Percentiles rank a stretch among this genome's conserved stretches.
Conservation (phyloP, 2,329 filamentous ascomycete genomes). For the Ceratocystis lukuohia region DNA sequence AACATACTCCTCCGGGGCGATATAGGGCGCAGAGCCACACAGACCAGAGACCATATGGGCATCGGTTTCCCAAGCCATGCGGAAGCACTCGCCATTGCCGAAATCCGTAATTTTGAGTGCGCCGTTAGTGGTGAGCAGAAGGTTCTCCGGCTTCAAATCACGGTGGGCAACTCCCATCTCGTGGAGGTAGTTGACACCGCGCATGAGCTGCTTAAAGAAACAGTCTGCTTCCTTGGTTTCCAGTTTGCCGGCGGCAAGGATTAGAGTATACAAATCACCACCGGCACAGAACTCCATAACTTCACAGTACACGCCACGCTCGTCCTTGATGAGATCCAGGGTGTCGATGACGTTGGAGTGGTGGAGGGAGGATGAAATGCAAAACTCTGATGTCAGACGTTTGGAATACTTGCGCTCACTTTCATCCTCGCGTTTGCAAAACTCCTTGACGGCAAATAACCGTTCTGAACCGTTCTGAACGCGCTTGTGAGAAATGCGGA, state of each 20-base stretch:
- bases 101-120: conserved; percentile 97
- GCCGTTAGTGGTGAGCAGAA: conserved; percentile 83
- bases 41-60: conserved; percentile 96
- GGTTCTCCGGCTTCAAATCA: conserved; percentile 91
- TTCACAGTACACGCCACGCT: conserved; percentile 95
- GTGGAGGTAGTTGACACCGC: conserved; percentile 96
- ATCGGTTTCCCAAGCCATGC: conserved; percentile 98
- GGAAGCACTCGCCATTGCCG: conserved; percentile 96
- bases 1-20: conserved; percentile 89
- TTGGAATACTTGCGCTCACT: conserved; percentile 97
- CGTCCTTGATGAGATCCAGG: conserved; percentile 83
- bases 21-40: conserved; percentile 93
- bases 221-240: conserved; percentile 90
- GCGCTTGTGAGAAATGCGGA: conserved; percentile 93
- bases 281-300: conserved; percentile 99
- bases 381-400: conserved; percentile 91
- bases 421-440: conserved; percentile 84
- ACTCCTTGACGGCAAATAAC: conserved; percentile 95
- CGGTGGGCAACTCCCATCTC: conserved; percentile 98
- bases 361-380: conserved; percentile 89
- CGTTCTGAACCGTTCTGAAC: conserved; percentile 76
- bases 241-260: conserved; percentile 80
- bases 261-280: conserved; percentile 86
- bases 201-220: conserved; percentile 98
- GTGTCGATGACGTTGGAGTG: conserved; percentile 98